Percentiles rank a stretch among this genome's conserved stretches.
Conservation (phyloP, 805 yeast genomes). For the Zygosaccharomyces rouxii region DNA sequence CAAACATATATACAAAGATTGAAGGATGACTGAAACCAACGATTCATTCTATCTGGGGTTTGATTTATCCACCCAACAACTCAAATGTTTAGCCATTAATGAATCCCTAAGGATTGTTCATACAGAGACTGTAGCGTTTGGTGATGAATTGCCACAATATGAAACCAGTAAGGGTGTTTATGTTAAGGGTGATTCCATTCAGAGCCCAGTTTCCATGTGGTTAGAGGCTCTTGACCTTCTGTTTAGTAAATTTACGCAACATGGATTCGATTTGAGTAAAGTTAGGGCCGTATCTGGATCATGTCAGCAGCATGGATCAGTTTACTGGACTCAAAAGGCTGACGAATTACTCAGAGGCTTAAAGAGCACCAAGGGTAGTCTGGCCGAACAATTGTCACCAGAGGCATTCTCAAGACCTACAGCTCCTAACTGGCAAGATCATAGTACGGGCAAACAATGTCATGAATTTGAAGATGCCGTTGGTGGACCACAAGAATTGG, state of each 20-base stretch:
- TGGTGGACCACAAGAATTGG: constrained; percentile 57
- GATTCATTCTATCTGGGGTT: constrained; percentile 54
- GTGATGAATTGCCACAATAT: constrained; percentile 55
- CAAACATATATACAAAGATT: background rate
- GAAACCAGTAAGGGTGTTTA: constrained; percentile 71
- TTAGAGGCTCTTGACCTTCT: constrained; percentile 72
- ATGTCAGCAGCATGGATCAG: constrained; percentile 91
- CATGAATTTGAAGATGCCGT: constrained; percentile 52
- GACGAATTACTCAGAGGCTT: constrained; percentile 39
- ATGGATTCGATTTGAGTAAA: constrained; percentile 50
- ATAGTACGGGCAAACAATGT: constrained; percentile 72
- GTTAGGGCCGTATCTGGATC: constrained; percentile 77
- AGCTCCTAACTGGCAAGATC: constrained; percentile 96
- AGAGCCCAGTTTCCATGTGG: constrained; percentile 89
- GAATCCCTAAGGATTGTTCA: constrained; percentile 47
- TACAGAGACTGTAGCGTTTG: constrained; percentile 69
- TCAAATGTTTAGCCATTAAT: constrained; percentile 68
- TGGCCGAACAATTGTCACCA: constrained; percentile 46
- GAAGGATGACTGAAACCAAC: constrained; percentile 4
- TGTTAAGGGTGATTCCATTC: constrained; percentile 50
- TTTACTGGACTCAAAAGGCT: constrained; percentile 64
- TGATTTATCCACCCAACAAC: constrained; percentile 86
- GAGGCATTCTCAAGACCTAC: constrained; percentile 55
- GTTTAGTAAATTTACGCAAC: constrained; percentile 47
- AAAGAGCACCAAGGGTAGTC: constrained; percentile 25